Evolutionary conservation across 768 basidiomycete species (phyloP), one percentile per base, ranked within the genome.

Genomic region (Megacollybia marginata): DNA sequence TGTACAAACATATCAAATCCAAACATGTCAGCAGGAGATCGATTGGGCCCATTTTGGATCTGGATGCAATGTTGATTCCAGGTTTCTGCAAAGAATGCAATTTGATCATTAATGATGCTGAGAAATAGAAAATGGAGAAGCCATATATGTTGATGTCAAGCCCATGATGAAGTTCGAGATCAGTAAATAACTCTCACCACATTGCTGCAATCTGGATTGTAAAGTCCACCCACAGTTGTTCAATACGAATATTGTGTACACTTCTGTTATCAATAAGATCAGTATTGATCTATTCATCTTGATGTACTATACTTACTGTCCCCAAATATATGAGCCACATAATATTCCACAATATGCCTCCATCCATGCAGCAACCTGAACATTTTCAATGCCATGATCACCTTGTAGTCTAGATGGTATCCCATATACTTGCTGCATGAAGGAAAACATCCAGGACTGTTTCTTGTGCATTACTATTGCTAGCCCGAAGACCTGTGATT

Each of bases 391-490:
- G 5, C 62, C 60, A 54, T 54, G 49, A 34, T 64, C 62, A 1
- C 62, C 62, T 12, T 55, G 48, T 5, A 57, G 44, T 11, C 54
- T 49, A 16, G 48, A 54, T 1, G 58, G 63, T 3, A 52, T 59
- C 58, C 44, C 51, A 52, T 6, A 38, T 23, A 6, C 18, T 40
- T 9, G 51, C 43, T 4, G 36, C 44, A 33, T 53, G 35, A 8
- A 51, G 44, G 16, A 59, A 61, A 5, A 57, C 38, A 2, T 51
- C 18, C 6, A 54, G 44, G 15, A 66, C 65, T 0, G 63, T 66
- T 1, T 47, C 23, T 1, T 59, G 57, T 1, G 52, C 48, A 44
- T 68, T 68, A 44, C 66, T 63, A 38, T 55, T 50, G 28, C 52
- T 57, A 6, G 57, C 60, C 9, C 46, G 40, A 19, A 67, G 50